These are phyloP conservation scores for Massariosphaeria phaeospora DNA, from an alignment of 495 filamentous ascomycete genomes.

Conservation along the genomic window DNA sequence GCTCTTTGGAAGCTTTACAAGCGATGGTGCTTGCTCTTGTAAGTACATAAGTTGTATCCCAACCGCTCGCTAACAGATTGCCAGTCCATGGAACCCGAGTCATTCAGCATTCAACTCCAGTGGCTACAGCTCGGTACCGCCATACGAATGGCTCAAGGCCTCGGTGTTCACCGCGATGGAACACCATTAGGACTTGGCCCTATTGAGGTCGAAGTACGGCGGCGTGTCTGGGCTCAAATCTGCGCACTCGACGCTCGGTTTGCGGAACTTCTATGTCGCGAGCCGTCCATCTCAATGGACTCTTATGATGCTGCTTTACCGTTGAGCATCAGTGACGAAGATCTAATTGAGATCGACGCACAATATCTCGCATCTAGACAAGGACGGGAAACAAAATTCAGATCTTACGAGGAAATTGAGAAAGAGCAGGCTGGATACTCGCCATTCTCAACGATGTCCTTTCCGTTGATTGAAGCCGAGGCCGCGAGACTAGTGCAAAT, in stretches of 20 bases:
- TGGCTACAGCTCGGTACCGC: conserved; percentile 14
- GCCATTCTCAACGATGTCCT: conserved; percentile 21
- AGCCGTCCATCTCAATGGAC: conserved; percentile 11
- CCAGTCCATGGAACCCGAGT: conserved; percentile 6
- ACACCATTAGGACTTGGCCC: conserved; percentile 10
- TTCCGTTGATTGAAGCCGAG: conserved; percentile 16
- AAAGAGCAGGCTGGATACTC: conserved; percentile 11
- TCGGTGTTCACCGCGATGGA: conserved; percentile 23
- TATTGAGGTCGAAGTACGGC: conserved; percentile 21
- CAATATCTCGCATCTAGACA: background rate
- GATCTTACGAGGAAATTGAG: conserved; percentile 12
- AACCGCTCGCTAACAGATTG: too few relatives aligned
- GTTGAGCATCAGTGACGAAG: conserved; percentile 15
- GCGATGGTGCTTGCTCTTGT: conserved; percentile 20
- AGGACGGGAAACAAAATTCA: conserved; percentile 3
- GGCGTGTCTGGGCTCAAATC: conserved; percentile 26
- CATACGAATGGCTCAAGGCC: conserved; percentile 14
- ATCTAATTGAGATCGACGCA: conserved; percentile 15
- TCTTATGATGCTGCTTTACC: conserved; percentile 25
- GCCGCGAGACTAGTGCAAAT: conserved; percentile 13
- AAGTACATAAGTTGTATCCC: conserved; percentile 8
- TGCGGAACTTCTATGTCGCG: conserved; percentile 23
- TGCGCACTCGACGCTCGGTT: conserved; percentile 23
- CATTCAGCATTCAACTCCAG: background rate
- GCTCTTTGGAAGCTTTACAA: conserved; percentile 20